These are phyloP conservation scores for Psilocybe subaeruginosa DNA, from an alignment of 768 basidiomycete genomes.

Conservation along the genomic window DNA sequence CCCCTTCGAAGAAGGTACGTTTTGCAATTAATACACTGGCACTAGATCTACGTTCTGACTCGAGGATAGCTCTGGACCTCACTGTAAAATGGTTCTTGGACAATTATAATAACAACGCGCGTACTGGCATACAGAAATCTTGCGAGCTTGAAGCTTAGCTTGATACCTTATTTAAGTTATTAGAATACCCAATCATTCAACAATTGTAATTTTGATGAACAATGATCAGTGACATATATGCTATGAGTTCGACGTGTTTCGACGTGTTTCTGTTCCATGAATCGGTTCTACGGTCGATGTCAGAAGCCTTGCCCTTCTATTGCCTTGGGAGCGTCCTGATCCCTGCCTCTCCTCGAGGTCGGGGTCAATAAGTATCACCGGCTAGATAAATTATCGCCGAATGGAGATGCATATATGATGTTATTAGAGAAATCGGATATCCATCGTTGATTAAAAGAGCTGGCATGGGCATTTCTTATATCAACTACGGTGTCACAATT, in stretches of 20 bases:
- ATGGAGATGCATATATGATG: slow-evolving; percentile 2
- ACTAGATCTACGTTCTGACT: not conserved
- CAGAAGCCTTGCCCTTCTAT: not conserved
- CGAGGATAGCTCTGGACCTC: slow-evolving; percentile 65
- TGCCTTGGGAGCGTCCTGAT: not conserved
- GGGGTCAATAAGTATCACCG: not conserved
- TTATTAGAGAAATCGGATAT: not conserved
- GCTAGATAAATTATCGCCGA: not conserved
- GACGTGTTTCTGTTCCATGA: not conserved
- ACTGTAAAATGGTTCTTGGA: slow-evolving; percentile 88
- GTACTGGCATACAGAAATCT: slow-evolving; percentile 44
- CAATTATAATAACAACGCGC: slow-evolving; percentile 69
- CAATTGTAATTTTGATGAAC: not conserved
- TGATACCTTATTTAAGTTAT: not conserved
- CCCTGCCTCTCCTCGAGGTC: not conserved
- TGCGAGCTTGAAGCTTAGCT: not conserved
- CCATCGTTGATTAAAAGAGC: not conserved
- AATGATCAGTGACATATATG: not conserved
- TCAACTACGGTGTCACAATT: not conserved
- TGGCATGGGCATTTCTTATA: not conserved
- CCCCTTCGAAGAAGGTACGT: slow-evolving; percentile 80
- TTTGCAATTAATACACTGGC: not conserved
- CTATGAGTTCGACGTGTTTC: not conserved
- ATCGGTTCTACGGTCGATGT: not conserved
- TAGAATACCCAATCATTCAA: slow-evolving; percentile 2